Evolutionary conservation across 2,329 filamentous ascomycete genomes (phyloP).

Genomic region (Ceratocystis huliohia): DNA sequence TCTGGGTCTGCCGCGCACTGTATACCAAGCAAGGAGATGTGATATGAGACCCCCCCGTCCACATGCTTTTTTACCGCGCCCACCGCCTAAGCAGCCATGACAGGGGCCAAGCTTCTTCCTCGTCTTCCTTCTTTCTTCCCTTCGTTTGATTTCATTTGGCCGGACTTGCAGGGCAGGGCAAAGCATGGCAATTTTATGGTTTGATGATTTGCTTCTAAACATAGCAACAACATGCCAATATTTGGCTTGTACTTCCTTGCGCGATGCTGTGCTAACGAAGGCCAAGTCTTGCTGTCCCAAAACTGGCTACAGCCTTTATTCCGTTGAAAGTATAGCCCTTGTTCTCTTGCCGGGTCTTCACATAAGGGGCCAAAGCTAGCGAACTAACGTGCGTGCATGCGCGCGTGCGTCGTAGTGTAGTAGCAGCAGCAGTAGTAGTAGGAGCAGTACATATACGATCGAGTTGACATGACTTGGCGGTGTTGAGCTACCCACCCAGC

Average conservation of each 20-base stretch:
- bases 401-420: too few species aligned
- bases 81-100: neutral
- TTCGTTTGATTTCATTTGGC: neutral
- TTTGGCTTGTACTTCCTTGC: neutral
- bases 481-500: neutral
- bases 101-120: conserved; percentile 3
- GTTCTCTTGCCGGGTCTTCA: neutral
- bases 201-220: neutral
- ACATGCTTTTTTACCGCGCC: neutral
- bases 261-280: neutral
- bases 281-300: neutral
- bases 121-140: neutral
- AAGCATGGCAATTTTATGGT: neutral
- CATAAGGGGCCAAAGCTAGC: neutral
- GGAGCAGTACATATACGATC: neutral
- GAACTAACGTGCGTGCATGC: neutral
- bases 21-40: neutral
- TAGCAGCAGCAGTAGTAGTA: too few species aligned
- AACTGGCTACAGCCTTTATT: neutral
- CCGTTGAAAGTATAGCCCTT: neutral
- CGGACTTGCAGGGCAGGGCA: neutral
- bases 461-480: neutral
- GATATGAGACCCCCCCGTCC: neutral
- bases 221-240: conserved; percentile 6
- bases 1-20: neutral